A percentile compares a stretch with the other conserved stretches of the same genome.
Evolutionary conservation across 2,329 filamentous ascomycete species (phyloP).

Genomic region (Allantophomopsis cytisporea): DNA sequence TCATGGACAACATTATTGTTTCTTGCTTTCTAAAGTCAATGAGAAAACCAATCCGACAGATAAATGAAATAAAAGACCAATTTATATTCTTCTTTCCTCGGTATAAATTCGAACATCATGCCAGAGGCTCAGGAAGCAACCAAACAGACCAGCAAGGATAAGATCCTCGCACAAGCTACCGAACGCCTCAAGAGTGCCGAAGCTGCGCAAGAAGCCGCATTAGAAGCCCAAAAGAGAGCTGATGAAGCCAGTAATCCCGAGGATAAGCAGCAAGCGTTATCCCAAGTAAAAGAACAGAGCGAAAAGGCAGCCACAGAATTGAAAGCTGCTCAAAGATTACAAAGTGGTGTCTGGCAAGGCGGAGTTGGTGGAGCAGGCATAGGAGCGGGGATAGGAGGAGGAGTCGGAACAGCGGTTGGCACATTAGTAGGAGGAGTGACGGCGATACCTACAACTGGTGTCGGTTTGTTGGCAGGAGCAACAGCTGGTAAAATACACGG

Average conservation of each 20-base stretch:
- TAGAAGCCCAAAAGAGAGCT: conserved; percentile 2
- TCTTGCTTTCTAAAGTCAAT: too few relatives aligned
- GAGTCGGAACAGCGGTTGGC: conserved; percentile 8
- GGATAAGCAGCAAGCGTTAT: conserved; percentile 5
- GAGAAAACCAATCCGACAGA: too few relatives aligned
- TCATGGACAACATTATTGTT: too few relatives aligned
- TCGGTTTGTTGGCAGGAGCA: conserved; percentile 4
- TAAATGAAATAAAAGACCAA: too few relatives aligned
- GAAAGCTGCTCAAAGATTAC: conserved; percentile 42
- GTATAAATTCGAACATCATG: not conserved
- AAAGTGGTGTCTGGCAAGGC: conserved; percentile 14
- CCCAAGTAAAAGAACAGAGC: conserved; percentile 8
- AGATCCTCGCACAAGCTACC: conserved; percentile 6
- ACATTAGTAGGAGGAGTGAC: conserved; percentile 9
- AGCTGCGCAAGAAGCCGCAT: conserved; percentile 3
- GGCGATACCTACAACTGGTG: conserved; percentile 6
- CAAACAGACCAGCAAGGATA: conserved; percentile 5
- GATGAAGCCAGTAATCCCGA: conserved; percentile 4
- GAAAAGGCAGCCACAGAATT: conserved; percentile 36
- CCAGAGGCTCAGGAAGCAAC: not conserved
- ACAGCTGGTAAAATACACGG: conserved; percentile 11
- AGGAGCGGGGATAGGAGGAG: conserved; percentile 10
- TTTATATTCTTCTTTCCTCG: too few relatives aligned
- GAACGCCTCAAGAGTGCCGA: conserved; percentile 5
- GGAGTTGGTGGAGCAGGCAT: conserved; percentile 9